Conservation (phyloP, 495 filamentous ascomycete genomes). For the Hypoxylon trugodes region DNA sequence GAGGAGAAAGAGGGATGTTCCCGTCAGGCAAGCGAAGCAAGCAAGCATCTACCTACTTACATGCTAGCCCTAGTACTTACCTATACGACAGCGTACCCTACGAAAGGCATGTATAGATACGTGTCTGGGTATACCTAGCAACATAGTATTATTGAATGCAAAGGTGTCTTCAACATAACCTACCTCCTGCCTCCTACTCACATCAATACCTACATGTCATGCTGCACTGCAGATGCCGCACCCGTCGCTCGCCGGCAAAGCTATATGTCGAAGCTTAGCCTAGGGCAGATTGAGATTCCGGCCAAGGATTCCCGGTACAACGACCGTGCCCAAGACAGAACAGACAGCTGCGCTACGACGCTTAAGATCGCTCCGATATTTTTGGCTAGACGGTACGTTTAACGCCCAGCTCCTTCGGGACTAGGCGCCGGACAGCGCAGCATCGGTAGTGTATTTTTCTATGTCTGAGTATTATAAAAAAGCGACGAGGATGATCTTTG, state of each 20-base stretch:
- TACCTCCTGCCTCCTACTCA: too few relatives aligned
- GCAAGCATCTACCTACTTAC: constrained; percentile 26
- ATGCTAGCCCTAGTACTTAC: too few relatives aligned
- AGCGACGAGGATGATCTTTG: constrained; percentile 22
- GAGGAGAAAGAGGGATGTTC: constrained; percentile 31
- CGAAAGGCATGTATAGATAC: neutral
- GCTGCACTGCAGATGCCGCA: constrained; percentile 37
- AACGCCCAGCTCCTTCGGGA: constrained; percentile 38
- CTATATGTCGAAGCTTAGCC: constrained; percentile 38
- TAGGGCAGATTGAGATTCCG: constrained; percentile 33
- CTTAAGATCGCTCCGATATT: constrained; percentile 42
- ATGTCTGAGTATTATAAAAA: constrained; percentile 14
- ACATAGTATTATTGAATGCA: neutral
- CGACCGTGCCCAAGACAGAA: constrained; percentile 41
- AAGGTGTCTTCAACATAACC: neutral
- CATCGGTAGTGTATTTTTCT: constrained; percentile 32
- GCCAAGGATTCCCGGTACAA: constrained; percentile 42
- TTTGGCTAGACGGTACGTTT: constrained; percentile 40
- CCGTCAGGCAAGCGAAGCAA: constrained; percentile 27
- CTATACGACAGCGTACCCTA: constrained; percentile 9
- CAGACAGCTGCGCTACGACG: constrained; percentile 40
- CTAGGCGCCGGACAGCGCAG: constrained; percentile 36
- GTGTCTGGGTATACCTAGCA: neutral
- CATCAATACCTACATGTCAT: constrained; percentile 15
- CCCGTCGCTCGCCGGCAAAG: constrained; percentile 41